Percentiles rank a stretch among this genome's conserved stretches.
Conservation (phyloP, 139 green algal genomes). For the Tetradesmus lagerheimii region DNA sequence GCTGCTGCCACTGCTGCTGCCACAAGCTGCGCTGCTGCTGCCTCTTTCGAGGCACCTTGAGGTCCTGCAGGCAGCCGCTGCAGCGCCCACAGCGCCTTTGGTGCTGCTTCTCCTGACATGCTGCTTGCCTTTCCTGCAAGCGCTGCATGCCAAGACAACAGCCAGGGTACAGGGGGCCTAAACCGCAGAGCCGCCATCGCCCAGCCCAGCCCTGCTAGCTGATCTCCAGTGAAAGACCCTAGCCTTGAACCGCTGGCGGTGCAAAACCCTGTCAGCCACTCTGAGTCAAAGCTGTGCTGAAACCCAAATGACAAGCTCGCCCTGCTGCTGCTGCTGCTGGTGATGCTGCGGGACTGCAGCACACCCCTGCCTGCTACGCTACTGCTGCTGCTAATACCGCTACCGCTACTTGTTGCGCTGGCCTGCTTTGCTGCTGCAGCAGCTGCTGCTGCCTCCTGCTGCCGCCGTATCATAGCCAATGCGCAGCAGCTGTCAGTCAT, state of each 20-base stretch:
- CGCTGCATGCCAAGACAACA: constrained; percentile 22
- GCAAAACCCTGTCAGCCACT: constrained; percentile 27
- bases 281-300: neutral
- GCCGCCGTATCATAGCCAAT: neutral
- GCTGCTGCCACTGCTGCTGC: constrained; percentile 10
- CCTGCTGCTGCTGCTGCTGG: neutral
- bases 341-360: neutral
- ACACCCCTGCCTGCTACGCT: neutral
- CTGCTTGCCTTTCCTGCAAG: neutral
- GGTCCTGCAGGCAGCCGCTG: neutral
- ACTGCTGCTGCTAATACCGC: constrained; percentile 5
- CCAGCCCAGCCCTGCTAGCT: constrained; percentile 25
- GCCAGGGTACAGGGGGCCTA: constrained; percentile 13
- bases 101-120: constrained; percentile 5
- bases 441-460: neutral
- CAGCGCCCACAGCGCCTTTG: constrained; percentile 6
- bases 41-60: neutral
- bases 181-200: constrained; percentile 6
- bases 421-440: neutral
- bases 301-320: neutral
- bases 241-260: neutral
- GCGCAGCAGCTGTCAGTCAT: constrained; percentile 26
- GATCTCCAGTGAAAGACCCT: neutral
- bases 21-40: neutral
- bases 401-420: neutral